Evolutionary conservation across 1,284 basidiomycete genomes (phyloP).

Genomic region (Kalmanozyma brasiliensis): DNA sequence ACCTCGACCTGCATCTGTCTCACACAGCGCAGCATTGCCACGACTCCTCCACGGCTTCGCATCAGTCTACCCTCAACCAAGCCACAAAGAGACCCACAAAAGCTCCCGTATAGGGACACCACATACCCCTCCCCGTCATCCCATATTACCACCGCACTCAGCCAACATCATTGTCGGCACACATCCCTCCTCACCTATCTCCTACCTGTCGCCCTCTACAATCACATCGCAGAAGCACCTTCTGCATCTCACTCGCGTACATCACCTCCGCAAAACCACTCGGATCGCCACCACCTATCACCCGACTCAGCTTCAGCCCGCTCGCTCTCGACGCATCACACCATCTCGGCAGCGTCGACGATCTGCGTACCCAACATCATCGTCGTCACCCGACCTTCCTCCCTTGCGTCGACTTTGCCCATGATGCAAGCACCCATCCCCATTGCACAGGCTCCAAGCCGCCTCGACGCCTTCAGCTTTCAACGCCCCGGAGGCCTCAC

Average conservation of each 20-base stretch:
- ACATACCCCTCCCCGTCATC: conserved; percentile 6
- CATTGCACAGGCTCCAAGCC: conserved; percentile 35
- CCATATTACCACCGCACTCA: conserved; percentile 14
- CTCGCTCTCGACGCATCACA: no score
- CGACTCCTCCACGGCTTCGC: conserved; percentile 9
- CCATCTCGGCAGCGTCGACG: no score
- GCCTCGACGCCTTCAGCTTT: conserved; percentile 44
- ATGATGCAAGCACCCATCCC: conserved; percentile 55
- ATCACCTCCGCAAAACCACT: conserved; percentile 20
- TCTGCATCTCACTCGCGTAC: conserved; percentile 10
- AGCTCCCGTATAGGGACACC: conserved; percentile 43
- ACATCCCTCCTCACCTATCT: neutral
- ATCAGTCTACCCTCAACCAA: conserved; percentile 16
- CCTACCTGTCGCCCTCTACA: conserved; percentile 23
- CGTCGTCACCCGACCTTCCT: neutral
- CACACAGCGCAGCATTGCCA: conserved; percentile 30
- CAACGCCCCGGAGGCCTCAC: conserved; percentile 48
- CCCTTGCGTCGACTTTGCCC: conserved; percentile 7
- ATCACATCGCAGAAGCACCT: conserved; percentile 22
- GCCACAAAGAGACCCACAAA: conserved; percentile 8
- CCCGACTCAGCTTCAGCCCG: conserved; percentile 1
- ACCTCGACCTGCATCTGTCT: conserved; percentile 5
- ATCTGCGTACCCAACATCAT: no score
- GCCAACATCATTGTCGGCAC: neutral
- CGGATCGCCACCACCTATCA: neutral